These are phyloP conservation scores for Phtheirospermum japonicum DNA, from an alignment of 257 asterid species.

Conservation along the genomic window DNA sequence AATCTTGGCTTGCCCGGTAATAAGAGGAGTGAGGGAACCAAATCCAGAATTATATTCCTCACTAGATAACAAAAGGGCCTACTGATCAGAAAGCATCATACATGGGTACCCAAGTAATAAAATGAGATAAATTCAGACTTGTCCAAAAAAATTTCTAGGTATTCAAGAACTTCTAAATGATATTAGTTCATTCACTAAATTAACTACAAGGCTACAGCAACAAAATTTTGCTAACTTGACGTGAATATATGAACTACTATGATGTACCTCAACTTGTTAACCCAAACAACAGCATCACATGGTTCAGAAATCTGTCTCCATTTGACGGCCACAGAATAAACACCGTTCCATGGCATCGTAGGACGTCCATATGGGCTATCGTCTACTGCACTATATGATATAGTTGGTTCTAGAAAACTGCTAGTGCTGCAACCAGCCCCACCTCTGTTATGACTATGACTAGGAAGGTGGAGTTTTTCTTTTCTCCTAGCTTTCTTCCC, in stretches of 20 bases:
- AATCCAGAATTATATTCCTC: slow-evolving; percentile 90
- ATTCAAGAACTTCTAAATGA: slow-evolving; percentile 19
- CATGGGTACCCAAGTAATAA: background rate
- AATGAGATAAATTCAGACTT: background rate
- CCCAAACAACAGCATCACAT: slow-evolving; percentile 94
- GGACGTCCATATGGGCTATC: slow-evolving; percentile 71
- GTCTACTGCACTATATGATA: slow-evolving; percentile 47
- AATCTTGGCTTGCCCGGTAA: slow-evolving; percentile 82
- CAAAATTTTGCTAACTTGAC: background rate
- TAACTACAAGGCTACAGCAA: background rate
- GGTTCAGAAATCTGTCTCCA: slow-evolving; percentile 99
- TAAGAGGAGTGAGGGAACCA: slow-evolving; percentile 88
- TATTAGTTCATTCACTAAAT: slow-evolving; percentile 14
- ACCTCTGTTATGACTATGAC: slow-evolving; percentile 95
- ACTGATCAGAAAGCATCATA: slow-evolving; percentile 29
- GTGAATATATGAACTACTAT: slow-evolving; percentile 21
- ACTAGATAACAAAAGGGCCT: slow-evolving; percentile 37
- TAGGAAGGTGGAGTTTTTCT: slow-evolving; percentile 58
- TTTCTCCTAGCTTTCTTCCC: slow-evolving; percentile 73
- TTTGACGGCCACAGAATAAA: slow-evolving; percentile 83
- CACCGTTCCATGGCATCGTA: slow-evolving; percentile 74
- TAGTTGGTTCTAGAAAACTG: slow-evolving; percentile 61
- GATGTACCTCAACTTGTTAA: slow-evolving; percentile 81
- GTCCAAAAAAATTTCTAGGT: slow-evolving; percentile 12
- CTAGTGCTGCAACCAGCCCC: slow-evolving; percentile 99